Conservation (phyloP, 208 protist genomes). For the Crithidia mellificae region DNA sequence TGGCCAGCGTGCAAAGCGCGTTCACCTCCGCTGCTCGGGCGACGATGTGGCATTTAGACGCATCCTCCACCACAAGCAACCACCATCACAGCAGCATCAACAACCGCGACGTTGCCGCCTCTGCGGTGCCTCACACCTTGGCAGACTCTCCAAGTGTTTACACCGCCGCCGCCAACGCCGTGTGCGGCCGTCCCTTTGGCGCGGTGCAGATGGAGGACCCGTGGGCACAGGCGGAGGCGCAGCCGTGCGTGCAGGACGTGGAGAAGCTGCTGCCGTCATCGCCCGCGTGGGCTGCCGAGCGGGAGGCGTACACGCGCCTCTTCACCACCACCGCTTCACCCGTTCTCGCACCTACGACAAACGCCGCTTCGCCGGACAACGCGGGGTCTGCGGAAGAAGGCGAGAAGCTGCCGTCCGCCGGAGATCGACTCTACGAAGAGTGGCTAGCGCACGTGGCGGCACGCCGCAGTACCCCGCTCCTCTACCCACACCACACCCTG, state of each 20-base stretch:
- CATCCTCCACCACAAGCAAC: neutral
- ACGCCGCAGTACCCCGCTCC: slow-evolving; percentile 21
- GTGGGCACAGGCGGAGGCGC: slow-evolving; percentile 5
- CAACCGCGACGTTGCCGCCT: neutral
- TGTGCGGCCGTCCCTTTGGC: slow-evolving; percentile 21
- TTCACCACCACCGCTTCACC: neutral
- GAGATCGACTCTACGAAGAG: slow-evolving; percentile 13
- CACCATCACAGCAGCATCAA: too few relatives aligned
- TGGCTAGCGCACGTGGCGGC: slow-evolving; percentile 36
- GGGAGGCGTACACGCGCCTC: slow-evolving; percentile 7
- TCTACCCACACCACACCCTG: slow-evolving; percentile 50
- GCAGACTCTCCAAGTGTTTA: neutral
- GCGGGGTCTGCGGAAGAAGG: too few relatives aligned
- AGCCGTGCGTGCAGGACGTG: neutral
- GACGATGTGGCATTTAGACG: slow-evolving; percentile 23
- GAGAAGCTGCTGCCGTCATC: slow-evolving; percentile 7
- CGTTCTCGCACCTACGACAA: too few relatives aligned
- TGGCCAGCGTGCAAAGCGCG: slow-evolving; percentile 21
- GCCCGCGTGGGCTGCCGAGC: slow-evolving; percentile 14
- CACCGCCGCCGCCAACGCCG: slow-evolving; percentile 31
- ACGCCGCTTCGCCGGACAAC: too few relatives aligned
- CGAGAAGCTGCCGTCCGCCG: too few relatives aligned
- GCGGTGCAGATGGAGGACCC: slow-evolving; percentile 4
- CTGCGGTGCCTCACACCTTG: neutral
- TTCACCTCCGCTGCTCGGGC: slow-evolving; percentile 28